These are phyloP conservation scores for Fusarium sulawesiense DNA, from an alignment of 2,329 filamentous ascomycete genomes.

Conservation along the genomic window DNA sequence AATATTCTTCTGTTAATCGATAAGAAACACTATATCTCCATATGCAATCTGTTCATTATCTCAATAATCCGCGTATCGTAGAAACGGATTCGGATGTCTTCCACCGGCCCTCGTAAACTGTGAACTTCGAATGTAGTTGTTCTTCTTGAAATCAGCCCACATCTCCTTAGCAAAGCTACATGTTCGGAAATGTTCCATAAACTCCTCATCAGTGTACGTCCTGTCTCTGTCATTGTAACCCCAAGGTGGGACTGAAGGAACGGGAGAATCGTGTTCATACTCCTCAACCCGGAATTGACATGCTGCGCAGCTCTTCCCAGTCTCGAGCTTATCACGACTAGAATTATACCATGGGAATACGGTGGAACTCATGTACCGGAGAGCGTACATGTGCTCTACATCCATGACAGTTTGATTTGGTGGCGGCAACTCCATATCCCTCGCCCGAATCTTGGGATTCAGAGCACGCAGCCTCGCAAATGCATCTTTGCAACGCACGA, in stretches of 20 bases:
- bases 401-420: background rate
- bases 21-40: background rate
- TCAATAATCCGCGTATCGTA: background rate
- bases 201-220: conserved; percentile 4
- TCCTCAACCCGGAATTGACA: conserved; percentile 23
- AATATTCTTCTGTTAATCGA: no score
- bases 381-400: background rate
- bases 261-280: background rate
- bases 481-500: background rate
- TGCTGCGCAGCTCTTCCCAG: conserved; percentile 22
- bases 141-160: conserved; percentile 1
- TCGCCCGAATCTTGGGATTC: background rate
- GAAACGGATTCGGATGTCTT: background rate
- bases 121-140: background rate
- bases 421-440: background rate
- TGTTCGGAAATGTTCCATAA: conserved; percentile 5
- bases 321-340: background rate
- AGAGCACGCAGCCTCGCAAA: background rate
- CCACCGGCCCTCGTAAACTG: background rate
- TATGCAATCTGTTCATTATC: background rate
- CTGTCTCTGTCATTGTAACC: conserved; percentile 20
- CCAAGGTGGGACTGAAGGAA: background rate
- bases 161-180: conserved; percentile 5
- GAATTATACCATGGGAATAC: conserved; percentile 17
- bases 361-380: conserved; percentile 17